Conservation (phyloP, 2,329 filamentous ascomycete species). For the Arthrobotrys pseudoclavata region DNA sequence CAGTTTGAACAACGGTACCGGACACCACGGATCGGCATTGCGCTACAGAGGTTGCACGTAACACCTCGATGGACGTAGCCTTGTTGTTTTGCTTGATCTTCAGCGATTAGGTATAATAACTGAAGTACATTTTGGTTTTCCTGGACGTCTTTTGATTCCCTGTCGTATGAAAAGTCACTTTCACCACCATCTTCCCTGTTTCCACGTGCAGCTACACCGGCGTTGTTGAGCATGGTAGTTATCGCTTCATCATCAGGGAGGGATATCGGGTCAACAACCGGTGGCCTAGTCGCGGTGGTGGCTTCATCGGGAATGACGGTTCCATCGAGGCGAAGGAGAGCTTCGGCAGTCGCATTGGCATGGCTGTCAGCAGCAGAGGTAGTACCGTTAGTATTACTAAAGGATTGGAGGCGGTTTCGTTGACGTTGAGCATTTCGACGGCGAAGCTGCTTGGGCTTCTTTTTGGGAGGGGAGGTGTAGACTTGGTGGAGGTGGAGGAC, state of each 20-base stretch:
- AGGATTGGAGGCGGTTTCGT: constrained; percentile 52
- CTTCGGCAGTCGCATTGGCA: constrained; percentile 38
- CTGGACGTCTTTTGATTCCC: constrained; percentile 61
- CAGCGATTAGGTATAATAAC: constrained; percentile 63
- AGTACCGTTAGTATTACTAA: constrained; percentile 39
- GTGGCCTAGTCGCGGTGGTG: constrained; percentile 14
- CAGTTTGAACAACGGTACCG: constrained; percentile 97
- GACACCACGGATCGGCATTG: constrained; percentile 89
- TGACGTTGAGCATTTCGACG: constrained; percentile 63
- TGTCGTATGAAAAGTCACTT: constrained; percentile 61
- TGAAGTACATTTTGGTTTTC: constrained; percentile 64
- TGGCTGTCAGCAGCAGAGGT: constrained; percentile 23
- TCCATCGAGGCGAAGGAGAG: constrained; percentile 46
- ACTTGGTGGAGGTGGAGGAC: constrained; percentile 61
- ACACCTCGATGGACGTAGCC: constrained; percentile 94
- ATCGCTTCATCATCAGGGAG: constrained; percentile 52
- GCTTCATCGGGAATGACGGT: constrained; percentile 39
- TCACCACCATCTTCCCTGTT: constrained; percentile 60
- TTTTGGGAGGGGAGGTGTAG: constrained; percentile 60
- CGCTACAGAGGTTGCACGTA: constrained; percentile 88
- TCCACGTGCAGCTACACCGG: constrained; percentile 54
- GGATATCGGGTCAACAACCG: constrained; percentile 58
- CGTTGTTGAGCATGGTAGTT: constrained; percentile 59
- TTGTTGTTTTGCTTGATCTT: constrained; percentile 85
- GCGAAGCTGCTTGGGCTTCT: constrained; percentile 60